Conservation (phyloP, 1,284 basidiomycete genomes). For the Grifola frondosa region DNA sequence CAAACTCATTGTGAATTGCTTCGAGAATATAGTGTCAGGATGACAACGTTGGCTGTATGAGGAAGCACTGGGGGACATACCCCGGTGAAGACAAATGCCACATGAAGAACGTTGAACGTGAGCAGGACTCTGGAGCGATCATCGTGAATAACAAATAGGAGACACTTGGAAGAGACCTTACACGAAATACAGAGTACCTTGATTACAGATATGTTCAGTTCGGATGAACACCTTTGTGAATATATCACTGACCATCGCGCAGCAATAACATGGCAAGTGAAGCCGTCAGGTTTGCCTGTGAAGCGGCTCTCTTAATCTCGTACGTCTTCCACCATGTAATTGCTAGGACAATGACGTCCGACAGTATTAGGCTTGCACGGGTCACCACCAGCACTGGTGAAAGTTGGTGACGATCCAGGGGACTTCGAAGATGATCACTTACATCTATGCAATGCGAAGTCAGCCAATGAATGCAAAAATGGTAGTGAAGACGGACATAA, state of each 20-base stretch:
- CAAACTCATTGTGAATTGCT: no score
- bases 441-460: no score
- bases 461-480: no score
- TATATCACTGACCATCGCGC: constrained; percentile 1
- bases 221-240: no score
- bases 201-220: no score
- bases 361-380: neutral
- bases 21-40: no score
- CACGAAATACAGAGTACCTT: constrained; percentile 5
- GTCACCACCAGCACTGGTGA: neutral
- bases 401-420: neutral
- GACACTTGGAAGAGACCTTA: no score
- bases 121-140: constrained; percentile 2
- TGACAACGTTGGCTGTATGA: no score
- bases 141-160: no score
- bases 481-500: constrained; percentile 1
- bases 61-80: no score
- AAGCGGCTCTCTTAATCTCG: neutral
- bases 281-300: neutral
- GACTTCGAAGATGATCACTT: neutral
- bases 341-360: constrained; percentile 2
- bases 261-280: neutral
- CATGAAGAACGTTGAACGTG: neutral
- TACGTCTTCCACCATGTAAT: constrained; percentile 6
- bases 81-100: neutral